Evolutionary conservation across 768 basidiomycete species (phyloP).

Genomic region (Russula griseocarnosa): DNA sequence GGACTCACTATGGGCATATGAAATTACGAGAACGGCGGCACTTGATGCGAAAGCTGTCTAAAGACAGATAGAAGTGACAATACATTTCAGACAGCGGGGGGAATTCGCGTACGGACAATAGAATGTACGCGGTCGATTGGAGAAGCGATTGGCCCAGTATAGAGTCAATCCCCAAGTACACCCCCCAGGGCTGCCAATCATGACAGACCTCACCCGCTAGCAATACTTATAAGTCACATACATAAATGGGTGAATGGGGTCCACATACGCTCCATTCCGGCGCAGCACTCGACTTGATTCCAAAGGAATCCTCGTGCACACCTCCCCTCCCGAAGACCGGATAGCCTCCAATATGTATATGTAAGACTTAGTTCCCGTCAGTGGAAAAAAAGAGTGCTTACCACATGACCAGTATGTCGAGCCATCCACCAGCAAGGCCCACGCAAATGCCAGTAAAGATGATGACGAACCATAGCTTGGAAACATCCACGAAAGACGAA

Average conservation of each 20-base stretch:
- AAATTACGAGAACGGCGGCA: conserved; percentile 58
- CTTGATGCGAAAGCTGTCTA: conserved; percentile 61
- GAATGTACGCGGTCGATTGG: conserved; percentile 61
- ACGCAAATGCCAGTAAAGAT: conserved; percentile 62
- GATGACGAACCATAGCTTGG: conserved; percentile 64
- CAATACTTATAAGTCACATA: conserved; percentile 14
- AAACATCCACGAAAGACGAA: conserved; percentile 52
- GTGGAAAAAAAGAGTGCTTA: conserved; percentile 31
- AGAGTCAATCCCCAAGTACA: conserved; percentile 49
- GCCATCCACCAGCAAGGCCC: conserved; percentile 64
- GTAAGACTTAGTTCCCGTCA: background rate
- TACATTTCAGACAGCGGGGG: background rate
- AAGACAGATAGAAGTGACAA: background rate
- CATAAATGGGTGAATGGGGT: background rate
- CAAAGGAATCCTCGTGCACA: conserved; percentile 69
- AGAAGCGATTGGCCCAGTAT: conserved; percentile 60
- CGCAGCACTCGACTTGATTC: conserved; percentile 68
- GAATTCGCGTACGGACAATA: conserved; percentile 51
- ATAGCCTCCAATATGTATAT: conserved; percentile 45
- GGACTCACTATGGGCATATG: conserved; percentile 68
- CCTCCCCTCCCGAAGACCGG: conserved; percentile 63
- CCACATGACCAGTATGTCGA: conserved; percentile 75
- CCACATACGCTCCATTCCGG: conserved; percentile 52
- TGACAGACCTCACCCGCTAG: conserved; percentile 62
- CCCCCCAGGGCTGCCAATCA: conserved; percentile 68